phyloP scores from a whole-genome alignment of 768 basidiomycete genomes.

The Lentinus brumalis region DNA sequence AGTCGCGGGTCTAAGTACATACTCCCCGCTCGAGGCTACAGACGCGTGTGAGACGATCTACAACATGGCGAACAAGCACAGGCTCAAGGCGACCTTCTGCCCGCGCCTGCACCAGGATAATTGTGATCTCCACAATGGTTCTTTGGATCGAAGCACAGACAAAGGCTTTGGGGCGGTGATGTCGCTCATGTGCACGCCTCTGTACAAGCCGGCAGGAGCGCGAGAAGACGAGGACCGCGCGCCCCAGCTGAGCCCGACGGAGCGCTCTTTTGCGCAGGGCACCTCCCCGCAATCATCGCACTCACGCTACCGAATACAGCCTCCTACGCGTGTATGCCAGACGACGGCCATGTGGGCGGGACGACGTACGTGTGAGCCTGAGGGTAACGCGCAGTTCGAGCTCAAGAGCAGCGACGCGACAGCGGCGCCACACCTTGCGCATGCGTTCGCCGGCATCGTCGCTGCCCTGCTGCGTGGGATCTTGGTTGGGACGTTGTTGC shows the following conservation, averaged over 20 bases:
- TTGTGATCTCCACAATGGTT: conserved; percentile 30
- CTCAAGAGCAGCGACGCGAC: conserved; percentile 63
- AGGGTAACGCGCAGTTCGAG: conserved; percentile 62
- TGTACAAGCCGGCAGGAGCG: conserved; percentile 38
- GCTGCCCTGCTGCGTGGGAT: conserved; percentile 58
- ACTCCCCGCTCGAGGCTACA: conserved; percentile 65
- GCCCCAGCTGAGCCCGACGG: conserved; percentile 41
- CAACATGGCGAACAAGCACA: conserved; percentile 65
- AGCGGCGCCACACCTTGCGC: conserved; percentile 59
- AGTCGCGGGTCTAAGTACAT: conserved; percentile 66
- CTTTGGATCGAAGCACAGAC: no score
- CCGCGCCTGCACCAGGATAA: conserved; percentile 51
- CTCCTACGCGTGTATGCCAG: conserved; percentile 65
- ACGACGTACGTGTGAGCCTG: conserved; percentile 63
- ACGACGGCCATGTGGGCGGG: conserved; percentile 72
- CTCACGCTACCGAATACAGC: conserved; percentile 59
- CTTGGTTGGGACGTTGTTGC: conserved; percentile 38
- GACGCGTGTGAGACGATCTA: conserved; percentile 71
- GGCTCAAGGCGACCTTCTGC: conserved; percentile 65
- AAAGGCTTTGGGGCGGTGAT: conserved; percentile 58
- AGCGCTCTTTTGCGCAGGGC: conserved; percentile 66
- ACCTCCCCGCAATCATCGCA: conserved; percentile 58
- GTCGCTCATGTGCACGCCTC: conserved; percentile 70
- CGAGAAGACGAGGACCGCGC: conserved; percentile 15
- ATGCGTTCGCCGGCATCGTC: conserved; percentile 58